Conservation (phyloP, 768 basidiomycete genomes). For the Inosperma sp. region DNA sequence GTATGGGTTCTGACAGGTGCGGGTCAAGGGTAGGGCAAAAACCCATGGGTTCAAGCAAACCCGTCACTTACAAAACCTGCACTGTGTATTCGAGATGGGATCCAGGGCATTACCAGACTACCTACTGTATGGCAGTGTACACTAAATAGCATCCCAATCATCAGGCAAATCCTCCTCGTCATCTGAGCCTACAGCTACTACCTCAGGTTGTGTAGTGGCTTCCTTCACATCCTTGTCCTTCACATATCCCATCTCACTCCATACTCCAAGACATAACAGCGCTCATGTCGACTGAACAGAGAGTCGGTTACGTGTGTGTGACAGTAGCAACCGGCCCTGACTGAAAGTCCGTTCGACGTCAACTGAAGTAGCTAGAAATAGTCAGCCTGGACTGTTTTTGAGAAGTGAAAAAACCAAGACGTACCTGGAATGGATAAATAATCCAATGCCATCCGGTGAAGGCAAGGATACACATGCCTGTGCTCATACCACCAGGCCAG, state of each 20-base stretch:
- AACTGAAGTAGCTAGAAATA: slow-evolving; percentile 29
- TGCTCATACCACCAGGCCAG: slow-evolving; percentile 12
- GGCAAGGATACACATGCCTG: slow-evolving; percentile 5
- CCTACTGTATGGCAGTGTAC: too few species aligned
- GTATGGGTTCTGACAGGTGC: too few species aligned
- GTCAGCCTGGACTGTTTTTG: background rate
- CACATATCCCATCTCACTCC: slow-evolving; percentile 29
- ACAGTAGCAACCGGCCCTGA: slow-evolving; percentile 22
- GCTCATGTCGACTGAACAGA: slow-evolving; percentile 24
- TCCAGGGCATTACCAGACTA: too few species aligned
- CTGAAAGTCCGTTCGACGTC: slow-evolving; percentile 30
- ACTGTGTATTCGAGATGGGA: too few species aligned
- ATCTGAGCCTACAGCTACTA: slow-evolving; percentile 9
- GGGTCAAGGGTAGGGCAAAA: too few species aligned
- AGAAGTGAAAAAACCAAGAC: slow-evolving; percentile 22
- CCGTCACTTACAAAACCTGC: too few species aligned
- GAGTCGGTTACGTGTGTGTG: slow-evolving; percentile 22
- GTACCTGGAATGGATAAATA: slow-evolving; percentile 22
- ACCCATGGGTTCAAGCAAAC: too few species aligned
- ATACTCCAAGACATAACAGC: slow-evolving; percentile 32
- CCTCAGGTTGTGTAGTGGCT: slow-evolving; percentile 6
- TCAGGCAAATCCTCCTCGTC: slow-evolving; percentile 15
- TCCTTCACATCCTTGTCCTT: slow-evolving; percentile 23
- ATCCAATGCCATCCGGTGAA: slow-evolving; percentile 27
- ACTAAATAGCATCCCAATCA: slow-evolving; percentile 22